These are phyloP conservation scores for sorghum (Sorghum bicolor) DNA, from an alignment of 176 grass and related monocot genomes.

Conservation along the genomic window DNA sequence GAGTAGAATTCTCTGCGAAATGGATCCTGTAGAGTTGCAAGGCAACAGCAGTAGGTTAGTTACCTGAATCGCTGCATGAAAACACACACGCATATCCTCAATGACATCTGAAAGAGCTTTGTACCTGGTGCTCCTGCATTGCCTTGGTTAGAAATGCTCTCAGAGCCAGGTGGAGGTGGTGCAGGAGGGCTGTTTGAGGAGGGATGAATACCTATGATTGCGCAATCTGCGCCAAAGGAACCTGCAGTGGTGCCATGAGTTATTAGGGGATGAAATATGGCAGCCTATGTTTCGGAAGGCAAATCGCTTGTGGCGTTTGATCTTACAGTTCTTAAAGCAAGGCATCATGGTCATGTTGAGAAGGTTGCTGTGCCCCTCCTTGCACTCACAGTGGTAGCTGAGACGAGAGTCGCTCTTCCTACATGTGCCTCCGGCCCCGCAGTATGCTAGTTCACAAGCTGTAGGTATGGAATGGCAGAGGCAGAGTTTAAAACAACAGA, in stretches of 20 bases:
- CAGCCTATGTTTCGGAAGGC: not conserved
- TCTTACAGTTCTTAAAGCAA: constrained; percentile 72
- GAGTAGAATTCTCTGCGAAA: constrained; percentile 11
- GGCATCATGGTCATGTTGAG: constrained; percentile 64
- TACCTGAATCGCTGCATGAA: not conserved
- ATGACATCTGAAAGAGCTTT: not conserved
- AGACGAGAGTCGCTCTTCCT: constrained; percentile 51
- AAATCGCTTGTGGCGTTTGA: not conserved
- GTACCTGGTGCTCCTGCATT: constrained; percentile 7
- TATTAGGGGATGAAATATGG: not conserved
- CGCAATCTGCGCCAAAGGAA: constrained; percentile 68
- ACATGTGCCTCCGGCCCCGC: constrained; percentile 58
- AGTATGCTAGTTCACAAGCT: constrained; percentile 73
- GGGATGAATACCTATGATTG: constrained; percentile 49
- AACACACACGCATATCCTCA: not conserved
- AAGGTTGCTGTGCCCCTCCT: constrained; percentile 71
- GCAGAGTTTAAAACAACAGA: not conserved
- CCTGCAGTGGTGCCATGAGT: constrained; percentile 35
- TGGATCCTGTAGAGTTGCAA: not conserved
- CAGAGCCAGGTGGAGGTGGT: constrained; percentile 38
- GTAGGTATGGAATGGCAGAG: not conserved
- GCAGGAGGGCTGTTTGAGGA: constrained; percentile 32
- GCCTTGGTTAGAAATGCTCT: constrained; percentile 26
- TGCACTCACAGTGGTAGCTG: constrained; percentile 61
- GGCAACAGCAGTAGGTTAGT: not conserved